These are phyloP conservation scores for Carex arenaria DNA, from an alignment of 202 grass and related monocot genomes.

Conservation along the genomic window DNA sequence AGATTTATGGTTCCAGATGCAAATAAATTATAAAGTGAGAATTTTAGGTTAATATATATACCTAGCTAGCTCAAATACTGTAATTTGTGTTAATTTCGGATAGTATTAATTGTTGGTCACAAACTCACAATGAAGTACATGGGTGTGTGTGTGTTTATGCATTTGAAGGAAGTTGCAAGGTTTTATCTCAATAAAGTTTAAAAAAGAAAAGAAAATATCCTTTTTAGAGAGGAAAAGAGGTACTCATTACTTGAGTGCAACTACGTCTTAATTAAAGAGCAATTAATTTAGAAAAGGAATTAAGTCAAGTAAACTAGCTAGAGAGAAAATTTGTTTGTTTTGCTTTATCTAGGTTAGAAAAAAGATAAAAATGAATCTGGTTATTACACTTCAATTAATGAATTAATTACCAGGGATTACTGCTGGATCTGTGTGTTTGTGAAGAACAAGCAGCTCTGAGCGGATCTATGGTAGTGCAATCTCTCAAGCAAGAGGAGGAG, in stretches of 20 bases:
- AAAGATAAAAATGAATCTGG: neutral
- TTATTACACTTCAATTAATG: neutral
- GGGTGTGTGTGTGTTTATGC: neutral
- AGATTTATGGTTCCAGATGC: neutral
- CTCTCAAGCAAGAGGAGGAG: slow-evolving; percentile 3
- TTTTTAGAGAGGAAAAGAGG: neutral
- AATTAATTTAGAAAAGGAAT: neutral
- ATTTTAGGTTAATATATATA: neutral
- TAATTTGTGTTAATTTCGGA: neutral
- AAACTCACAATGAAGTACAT: neutral
- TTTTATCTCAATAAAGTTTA: neutral
- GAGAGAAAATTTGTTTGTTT: neutral
- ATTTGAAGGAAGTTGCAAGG: neutral
- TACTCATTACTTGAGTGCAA: neutral
- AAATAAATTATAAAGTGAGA: neutral
- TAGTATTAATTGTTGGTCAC: neutral
- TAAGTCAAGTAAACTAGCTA: neutral
- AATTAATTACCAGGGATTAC: slow-evolving; percentile 25
- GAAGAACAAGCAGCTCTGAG: slow-evolving; percentile 11
- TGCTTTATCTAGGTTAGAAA: neutral
- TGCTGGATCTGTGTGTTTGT: slow-evolving; percentile 20
- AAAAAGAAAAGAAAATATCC: neutral
- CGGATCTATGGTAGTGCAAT: slow-evolving; percentile 14
- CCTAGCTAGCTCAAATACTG: too few relatives aligned
- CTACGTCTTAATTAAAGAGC: neutral